Evolutionary conservation across 179 eudicot species (phyloP).

Genomic region (Monotropa hypopitys): DNA sequence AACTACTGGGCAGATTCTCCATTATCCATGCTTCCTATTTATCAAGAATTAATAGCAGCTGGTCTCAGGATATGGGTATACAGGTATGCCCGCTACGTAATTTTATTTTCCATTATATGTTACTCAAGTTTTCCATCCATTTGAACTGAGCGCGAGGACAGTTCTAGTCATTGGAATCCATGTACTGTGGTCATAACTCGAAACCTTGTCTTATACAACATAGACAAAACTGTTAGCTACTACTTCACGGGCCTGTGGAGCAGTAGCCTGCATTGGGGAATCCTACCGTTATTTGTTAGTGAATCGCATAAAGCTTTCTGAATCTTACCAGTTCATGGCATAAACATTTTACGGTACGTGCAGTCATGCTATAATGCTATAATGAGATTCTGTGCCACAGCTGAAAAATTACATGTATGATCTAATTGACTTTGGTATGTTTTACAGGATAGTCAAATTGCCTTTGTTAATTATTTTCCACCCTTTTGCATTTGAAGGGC

Average conservation of each 20-base stretch:
- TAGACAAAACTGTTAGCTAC: neutral
- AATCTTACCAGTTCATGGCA: neutral
- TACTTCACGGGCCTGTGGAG: neutral
- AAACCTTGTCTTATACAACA: neutral
- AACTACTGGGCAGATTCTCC: conserved; percentile 82
- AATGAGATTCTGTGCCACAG: neutral
- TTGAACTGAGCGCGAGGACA: neutral
- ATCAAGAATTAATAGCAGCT: conserved; percentile 68
- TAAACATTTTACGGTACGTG: neutral
- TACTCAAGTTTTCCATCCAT: neutral
- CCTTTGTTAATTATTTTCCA: neutral
- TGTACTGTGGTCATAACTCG: neutral
- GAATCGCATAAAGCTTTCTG: neutral
- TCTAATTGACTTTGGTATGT: too few species aligned
- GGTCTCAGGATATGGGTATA: conserved; percentile 85
- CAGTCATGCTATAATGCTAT: neutral
- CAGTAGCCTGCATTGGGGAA: neutral
- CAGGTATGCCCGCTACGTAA: conserved; percentile 33
- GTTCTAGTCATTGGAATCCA: neutral
- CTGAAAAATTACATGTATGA: neutral
- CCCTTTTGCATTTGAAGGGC: too few species aligned
- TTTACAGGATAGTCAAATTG: neutral
- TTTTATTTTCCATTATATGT: neutral
- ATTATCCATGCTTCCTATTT: conserved; percentile 79
- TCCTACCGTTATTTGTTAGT: neutral